Evolutionary conservation across 2,329 filamentous ascomycete genomes (phyloP), one percentile per base, ranked within the genome.

Genomic region (Setomelanomma holmii): DNA sequence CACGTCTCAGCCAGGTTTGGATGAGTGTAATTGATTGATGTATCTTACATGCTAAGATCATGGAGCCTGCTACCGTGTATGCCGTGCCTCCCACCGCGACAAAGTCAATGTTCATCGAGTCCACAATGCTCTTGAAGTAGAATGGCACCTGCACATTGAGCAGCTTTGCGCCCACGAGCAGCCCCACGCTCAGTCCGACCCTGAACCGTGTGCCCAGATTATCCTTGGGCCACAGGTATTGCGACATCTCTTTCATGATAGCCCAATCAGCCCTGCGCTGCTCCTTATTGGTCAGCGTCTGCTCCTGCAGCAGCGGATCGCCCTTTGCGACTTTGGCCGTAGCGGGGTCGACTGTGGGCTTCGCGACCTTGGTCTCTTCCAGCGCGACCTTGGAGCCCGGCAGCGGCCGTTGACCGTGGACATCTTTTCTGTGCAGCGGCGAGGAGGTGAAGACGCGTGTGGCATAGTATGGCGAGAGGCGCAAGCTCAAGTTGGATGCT

Each of bases 71-170:
- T 6, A 96, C 88, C 0, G 91, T 92, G 45, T 88, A 90, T 22
- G 91, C 93, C 0, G 92, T 96, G 6, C 92, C 93, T n/a, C 92
- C 93, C 5, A 90, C 79, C 14, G 89, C 83, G n/a, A 86, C 84
- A 71, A 96, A 88, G 75, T 99, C 95, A 63, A 99, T 85, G 74
- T 99, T 99, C 91, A 99, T 96, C 17, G 91, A 87, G 75, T 99
- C 96, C 36, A 99, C 91, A 60, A 99, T 98, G 75, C 80, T 93
- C 81, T 98, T 98, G 81, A 99, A 99, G 81, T 97, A 99, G 73
- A 99, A 99, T 0, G 95, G 95, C 40, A 99, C 91, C 79, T 99
- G 92, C 14, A 99, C 95, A 75, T 98, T 99, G 68, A 99, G 70
- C 64, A 86, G 86, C 82, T 99, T 99, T 71, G 92, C 91, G 53